phyloP scores from a whole-genome alignment of 345 rosid species.

The Citrus reticulata region DNA sequence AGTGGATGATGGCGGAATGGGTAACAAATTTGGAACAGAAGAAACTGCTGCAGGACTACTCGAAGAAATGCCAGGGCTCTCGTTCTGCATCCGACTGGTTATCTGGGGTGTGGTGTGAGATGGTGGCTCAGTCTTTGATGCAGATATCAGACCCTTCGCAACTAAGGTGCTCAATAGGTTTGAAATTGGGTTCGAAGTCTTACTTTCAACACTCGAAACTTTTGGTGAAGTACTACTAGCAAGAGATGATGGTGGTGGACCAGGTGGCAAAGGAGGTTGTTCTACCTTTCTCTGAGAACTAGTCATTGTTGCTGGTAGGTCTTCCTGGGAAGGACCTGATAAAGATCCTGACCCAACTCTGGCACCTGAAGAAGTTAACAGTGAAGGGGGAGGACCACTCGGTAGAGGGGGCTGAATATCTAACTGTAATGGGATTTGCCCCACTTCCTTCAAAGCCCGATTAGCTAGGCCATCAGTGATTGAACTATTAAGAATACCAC shows the following conservation, averaged over 20 bases:
- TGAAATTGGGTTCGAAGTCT: constrained; percentile 62
- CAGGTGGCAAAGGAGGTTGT: constrained; percentile 40
- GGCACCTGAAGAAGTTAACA: constrained; percentile 30
- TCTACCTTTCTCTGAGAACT: constrained; percentile 37
- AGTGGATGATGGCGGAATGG: constrained; percentile 26
- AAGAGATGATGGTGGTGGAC: constrained; percentile 34
- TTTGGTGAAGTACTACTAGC: constrained; percentile 28
- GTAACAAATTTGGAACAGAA: constrained; percentile 37
- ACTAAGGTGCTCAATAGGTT: constrained; percentile 86
- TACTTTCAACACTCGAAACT: constrained; percentile 38
- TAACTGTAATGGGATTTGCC: constrained; percentile 29
- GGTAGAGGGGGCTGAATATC: constrained; percentile 33
- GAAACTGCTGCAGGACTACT: constrained; percentile 27
- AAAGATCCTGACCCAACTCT: constrained; percentile 27
- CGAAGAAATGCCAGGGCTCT: constrained; percentile 33
- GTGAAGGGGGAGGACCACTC: constrained; percentile 27
- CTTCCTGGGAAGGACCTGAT: constrained; percentile 31
- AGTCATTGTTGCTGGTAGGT: constrained; percentile 15
- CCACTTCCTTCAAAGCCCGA: constrained; percentile 25
- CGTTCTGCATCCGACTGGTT: constrained; percentile 31
- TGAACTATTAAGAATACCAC: constrained; percentile 58
- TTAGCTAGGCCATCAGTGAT: constrained; percentile 29
- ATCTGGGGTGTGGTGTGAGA: constrained; percentile 28
- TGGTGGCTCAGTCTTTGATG: constrained; percentile 51
- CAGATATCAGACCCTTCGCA: constrained; percentile 87